A percentile compares a stretch with the other conserved stretches of the same genome.
phyloP scores from a whole-genome alignment of 2,329 filamentous ascomycete species.

The Monosporascus sp. region DNA sequence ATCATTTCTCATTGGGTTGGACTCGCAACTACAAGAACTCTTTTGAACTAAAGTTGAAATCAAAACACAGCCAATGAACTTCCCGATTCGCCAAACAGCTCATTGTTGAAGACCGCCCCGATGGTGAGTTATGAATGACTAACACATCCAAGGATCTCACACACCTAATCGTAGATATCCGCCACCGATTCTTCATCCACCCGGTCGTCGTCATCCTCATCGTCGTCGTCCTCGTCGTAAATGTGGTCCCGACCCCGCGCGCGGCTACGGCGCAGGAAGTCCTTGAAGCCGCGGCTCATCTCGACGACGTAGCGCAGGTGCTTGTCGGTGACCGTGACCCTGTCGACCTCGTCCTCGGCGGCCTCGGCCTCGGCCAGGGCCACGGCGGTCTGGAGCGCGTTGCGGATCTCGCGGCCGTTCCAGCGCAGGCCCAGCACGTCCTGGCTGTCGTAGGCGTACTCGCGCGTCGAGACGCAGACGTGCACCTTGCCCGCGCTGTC shows the following conservation, averaged over 20 bases:
- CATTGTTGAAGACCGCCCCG: no score
- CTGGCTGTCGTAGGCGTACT: slow-evolving; percentile 31
- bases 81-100: no score
- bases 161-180: not conserved
- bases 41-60: no score
- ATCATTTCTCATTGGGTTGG: no score
- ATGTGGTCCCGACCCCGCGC: slow-evolving; percentile 1
- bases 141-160: no score
- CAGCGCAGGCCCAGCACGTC: slow-evolving; percentile 34
- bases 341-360: slow-evolving; percentile 20
- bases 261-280: slow-evolving; percentile 18
- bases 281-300: slow-evolving; percentile 34
- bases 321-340: slow-evolving; percentile 26
- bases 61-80: no score
- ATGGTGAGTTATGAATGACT: no score
- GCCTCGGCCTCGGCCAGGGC: slow-evolving; percentile 23
- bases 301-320: slow-evolving; percentile 30
- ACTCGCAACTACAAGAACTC: no score
- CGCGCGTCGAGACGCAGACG: slow-evolving; percentile 31
- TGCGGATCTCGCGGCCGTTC: slow-evolving; percentile 30
- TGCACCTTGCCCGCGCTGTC: slow-evolving; percentile 33
- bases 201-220: slow-evolving; percentile 4
- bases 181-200: no score
- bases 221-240: slow-evolving; percentile 4
- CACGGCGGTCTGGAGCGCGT: slow-evolving; percentile 26